Evolutionary conservation across 2,329 filamentous ascomycete genomes (phyloP).

Genomic region (Chalaropsis thielavioides): DNA sequence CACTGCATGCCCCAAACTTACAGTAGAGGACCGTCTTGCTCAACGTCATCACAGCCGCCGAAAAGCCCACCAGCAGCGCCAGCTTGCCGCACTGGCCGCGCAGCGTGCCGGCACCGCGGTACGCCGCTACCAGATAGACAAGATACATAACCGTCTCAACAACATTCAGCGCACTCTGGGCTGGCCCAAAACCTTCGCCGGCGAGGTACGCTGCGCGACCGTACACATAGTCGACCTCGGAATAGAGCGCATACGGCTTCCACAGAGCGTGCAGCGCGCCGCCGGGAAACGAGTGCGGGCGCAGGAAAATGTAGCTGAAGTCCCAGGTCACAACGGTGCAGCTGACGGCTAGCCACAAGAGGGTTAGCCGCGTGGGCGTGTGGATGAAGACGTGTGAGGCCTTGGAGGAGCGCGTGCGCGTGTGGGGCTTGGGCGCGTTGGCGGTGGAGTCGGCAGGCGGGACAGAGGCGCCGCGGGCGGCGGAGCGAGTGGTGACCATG

Average conservation of each 20-base stretch:
- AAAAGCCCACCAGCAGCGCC: constrained; percentile 36
- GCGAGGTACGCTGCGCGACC: constrained; percentile 57
- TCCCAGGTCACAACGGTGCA: constrained; percentile 75
- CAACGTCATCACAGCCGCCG: constrained; percentile 43
- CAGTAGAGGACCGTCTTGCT: constrained; percentile 49
- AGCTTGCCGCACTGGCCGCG: constrained; percentile 31
- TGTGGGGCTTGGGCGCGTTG: constrained; percentile 14
- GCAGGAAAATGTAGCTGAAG: constrained; percentile 59
- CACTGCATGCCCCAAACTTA: constrained; percentile 24
- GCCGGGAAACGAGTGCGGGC: constrained; percentile 70
- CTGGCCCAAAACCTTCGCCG: constrained; percentile 59
- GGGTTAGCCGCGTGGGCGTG: constrained; percentile 32
- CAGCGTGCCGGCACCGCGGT: constrained; percentile 24
- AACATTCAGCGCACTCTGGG: constrained; percentile 55
- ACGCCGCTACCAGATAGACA: constrained; percentile 34
- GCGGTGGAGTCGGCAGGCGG: constrained; percentile 18
- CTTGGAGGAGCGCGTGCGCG: constrained; percentile 8
- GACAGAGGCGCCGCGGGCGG: constrained; percentile 23
- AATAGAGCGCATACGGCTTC: constrained; percentile 68
- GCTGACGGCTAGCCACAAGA: constrained; percentile 60
- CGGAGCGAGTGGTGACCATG: constrained; percentile 29
- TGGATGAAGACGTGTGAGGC: constrained; percentile 29
- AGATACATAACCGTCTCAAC: constrained; percentile 52
- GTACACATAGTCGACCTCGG: constrained; percentile 65
- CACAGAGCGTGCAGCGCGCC: constrained; percentile 62